Conservation (phyloP, 2,329 filamentous ascomycete genomes). For the Fusarium tricinctum region DNA sequence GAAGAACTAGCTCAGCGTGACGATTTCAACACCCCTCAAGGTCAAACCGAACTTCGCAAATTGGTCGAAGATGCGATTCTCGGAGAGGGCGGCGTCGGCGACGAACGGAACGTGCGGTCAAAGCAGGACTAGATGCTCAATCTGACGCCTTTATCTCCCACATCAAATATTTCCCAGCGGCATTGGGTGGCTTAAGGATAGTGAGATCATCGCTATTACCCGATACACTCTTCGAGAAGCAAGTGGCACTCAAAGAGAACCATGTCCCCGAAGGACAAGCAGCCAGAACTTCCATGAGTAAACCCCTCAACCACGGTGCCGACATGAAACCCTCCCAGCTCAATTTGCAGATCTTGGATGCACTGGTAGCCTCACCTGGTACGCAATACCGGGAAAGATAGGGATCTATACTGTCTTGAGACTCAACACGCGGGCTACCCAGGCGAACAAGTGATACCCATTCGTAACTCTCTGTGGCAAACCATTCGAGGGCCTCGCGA, state of each 20-base stretch:
- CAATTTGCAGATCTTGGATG: slow-evolving; percentile 62
- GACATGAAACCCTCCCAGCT: slow-evolving; percentile 73
- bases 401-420: slow-evolving; percentile 72
- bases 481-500: slow-evolving; percentile 71
- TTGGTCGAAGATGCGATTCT: slow-evolving; percentile 85
- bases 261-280: slow-evolving; percentile 63
- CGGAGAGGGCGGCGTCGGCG: slow-evolving; percentile 73
- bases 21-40: slow-evolving; percentile 85
- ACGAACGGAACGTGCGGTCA: slow-evolving; percentile 74
- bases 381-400: slow-evolving; percentile 77
- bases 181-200: slow-evolving; percentile 65
- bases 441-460: slow-evolving; percentile 80
- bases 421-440: slow-evolving; percentile 72
- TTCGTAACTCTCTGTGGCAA: slow-evolving; percentile 75
- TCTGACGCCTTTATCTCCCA: slow-evolving; percentile 69
- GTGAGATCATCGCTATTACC: slow-evolving; percentile 65
- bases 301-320: slow-evolving; percentile 64
- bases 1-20: slow-evolving; percentile 87
- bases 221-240: slow-evolving; percentile 62
- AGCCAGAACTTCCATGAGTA: slow-evolving; percentile 62
- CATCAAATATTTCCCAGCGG: slow-evolving; percentile 68
- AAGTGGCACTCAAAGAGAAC: slow-evolving; percentile 68
- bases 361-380: slow-evolving; percentile 58
- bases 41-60: slow-evolving; percentile 82
- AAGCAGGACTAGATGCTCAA: slow-evolving; percentile 66